Evolutionary conservation across 1,284 basidiomycete species (phyloP), one percentile per base, ranked within the genome.

Genomic region (Neotropicomus parvogracilis): DNA sequence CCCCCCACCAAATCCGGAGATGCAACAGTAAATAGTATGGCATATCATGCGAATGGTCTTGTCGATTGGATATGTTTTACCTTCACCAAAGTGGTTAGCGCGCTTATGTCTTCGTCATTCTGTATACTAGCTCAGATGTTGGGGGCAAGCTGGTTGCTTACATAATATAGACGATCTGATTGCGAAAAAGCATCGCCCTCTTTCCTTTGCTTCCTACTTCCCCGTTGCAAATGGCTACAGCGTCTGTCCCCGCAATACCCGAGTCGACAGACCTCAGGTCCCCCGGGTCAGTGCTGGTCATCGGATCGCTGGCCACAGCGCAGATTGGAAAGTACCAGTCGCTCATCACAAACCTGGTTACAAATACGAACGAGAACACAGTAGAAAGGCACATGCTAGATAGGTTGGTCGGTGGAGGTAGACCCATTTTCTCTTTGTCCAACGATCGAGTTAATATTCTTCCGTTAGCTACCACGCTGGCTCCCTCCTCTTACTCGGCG

Each of bases 311-410:
- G 11, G 70, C 75, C 9, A 87, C 85, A 4, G 87, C 87, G 4
- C 76, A 81, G 61, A 79, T 88, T 63, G 88, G 88, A 37, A 75
- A 75, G 60, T 91, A 91, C 62, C 88, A 90, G 61, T 68, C 74
- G 6, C 66, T 87, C 49, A 75, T 90, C 44, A 74, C 78, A 4
- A 71, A 75, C 49, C 68, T 89, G 43, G 78, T 81, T 65, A 63
- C 67, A 48, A 72, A 47, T 63, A 21, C 50, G 17, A 31, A 27
- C 19, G 49, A 72, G 14, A 66, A 76, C 50, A 63, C 67, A 32
- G 81, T 88, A 34, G 86, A 90, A 57, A 80, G 75, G 56, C 80
- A 88, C 62, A 80, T 91, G 71, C 68, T 90, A 28, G 88, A 91
- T 62, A 75, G 88, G 54, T 67, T 91, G 48, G 70, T 89, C 17